Base-by-base conservation (phyloP, 2,329 filamentous ascomycete species). In the Zymoseptoria ardabiliae region DNA sequence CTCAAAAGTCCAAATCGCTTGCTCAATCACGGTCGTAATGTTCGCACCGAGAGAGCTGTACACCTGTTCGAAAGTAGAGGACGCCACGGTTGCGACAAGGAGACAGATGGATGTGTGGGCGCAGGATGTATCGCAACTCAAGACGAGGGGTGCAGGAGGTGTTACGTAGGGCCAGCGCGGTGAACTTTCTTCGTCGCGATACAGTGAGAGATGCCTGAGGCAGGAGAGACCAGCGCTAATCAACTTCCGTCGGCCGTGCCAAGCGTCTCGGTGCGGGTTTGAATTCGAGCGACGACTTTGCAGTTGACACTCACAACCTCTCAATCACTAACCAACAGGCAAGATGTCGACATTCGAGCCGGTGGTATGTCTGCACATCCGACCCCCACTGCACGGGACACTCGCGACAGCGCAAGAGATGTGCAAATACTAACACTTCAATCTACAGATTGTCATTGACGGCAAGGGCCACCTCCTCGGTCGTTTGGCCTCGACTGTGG, bases 401-500 rank as follows among this genome's bases (percentile, higher is more conserved):
- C 35, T 45, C 35, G 35, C 35, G 35, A 45, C 35, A 41, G 35
- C 35, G 35, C 35, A 45, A 17, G 13, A 45, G 6, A n/a, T 45
- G 35, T 50, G 53, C 55, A 57, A 45, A 11, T 35, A 55, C 54
- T 55, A 28, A 54, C 52, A 23, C 53, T 30, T 49, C 23, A 25
- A 41, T 55, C 59, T 54, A 60, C 66, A 96, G 91, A 88, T 97
- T 84, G 90, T 97, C 84, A 96, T 99, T 79, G 94, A 99, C 88
- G 94, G 92, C 90, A 99, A 99, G 88, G 94, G 94, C 82, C 94
- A 99, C 83, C 89, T 99, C 79, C 91, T 99, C 81, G 94, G 94
- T 85, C 93, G 94, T 81, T 88, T 99, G 79, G 93, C 93, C 83
- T 91, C 87, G 79, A 96, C 91, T 77, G 91, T 97, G 76, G 93